Evolutionary conservation across 2,329 filamentous ascomycete genomes (phyloP), one percentile per base, ranked within the genome.

Genomic region (Lachnellula hyalina): DNA sequence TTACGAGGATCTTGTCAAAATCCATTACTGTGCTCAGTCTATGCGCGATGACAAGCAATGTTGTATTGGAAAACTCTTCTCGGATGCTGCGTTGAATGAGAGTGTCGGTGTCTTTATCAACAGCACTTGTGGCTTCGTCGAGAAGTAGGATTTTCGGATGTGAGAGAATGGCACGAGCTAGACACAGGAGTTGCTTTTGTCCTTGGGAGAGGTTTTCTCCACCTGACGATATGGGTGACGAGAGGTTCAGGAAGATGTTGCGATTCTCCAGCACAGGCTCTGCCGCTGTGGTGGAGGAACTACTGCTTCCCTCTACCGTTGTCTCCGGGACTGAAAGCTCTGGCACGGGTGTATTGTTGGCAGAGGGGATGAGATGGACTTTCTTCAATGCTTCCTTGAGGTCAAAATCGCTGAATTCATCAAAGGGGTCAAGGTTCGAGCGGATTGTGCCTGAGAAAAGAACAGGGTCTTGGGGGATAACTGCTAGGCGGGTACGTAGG

Each of bases 1-100:
- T 94, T 65, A 96, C 92, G 64, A 90, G 90, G 67, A 96, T 95
- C 50, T 90, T 83, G 70, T 96, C 92, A 71, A 96, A 96, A 25
- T 85, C 83, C 58, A 96, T 85, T 59, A 96, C 95, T 1, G 92
- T 96, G 65, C 88, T 85, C 66, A 96, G 77, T 2, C 91, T 81
- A 72, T 96, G 92, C 5, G 92, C 92, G 68, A 96, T 96, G 72
- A 90, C 95, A 36, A 96, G 76, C 49, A 96, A 73, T 5, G 92
- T 96, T 75, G 86, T 87, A 55, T 90, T 90, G 51, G 80, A 77
- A 76, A 96, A 96, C 0, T 84, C 90, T 0, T 88, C 85, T 9
- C 28, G 11, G 72, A 96, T 95, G 8, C 90, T 93, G 55, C 77
- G 77, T 72, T 96, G 92, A 68, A 96, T 95, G 78, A 91, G 92